Evolutionary conservation across 31 red algal species (phyloP), one percentile per base, ranked within the genome.

Genomic region (Asparagopsis taxiformis): DNA sequence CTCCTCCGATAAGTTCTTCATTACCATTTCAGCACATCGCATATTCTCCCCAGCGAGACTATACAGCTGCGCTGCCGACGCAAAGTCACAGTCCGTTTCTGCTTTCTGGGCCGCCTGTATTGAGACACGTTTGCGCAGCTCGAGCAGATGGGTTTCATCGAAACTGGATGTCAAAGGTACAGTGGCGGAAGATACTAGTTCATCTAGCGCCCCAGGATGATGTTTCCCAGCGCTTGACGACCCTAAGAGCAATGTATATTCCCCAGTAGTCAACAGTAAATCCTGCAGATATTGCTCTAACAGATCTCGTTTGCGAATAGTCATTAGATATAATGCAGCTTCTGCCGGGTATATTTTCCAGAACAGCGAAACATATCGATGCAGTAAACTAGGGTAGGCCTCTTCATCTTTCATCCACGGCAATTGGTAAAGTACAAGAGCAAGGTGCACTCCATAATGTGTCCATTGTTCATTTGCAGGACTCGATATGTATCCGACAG

Each of bases 401-500:
- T 62, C 59, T 63, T 63, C 73, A 36, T 65, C 48, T 34, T 62
- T 62, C 36, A 65, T 65, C 73, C 73, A 77, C 17, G 44, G 38
- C 10, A 77, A 31, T 25, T 64, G 59, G 44, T 77, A 77, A 21
- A 77, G 22, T 1, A 65, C 59, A 53, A 77, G 52, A 28, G 57
- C 73, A 16, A 77, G 58, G 28, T 77, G 59, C 37, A 65, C 56
- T 6, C 39, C 73, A 37, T 61, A 77, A 22, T 62, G 59, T 31
- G 56, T 23, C 21, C 37, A 51, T 19, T 43, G 34, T 16, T 62
- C 59, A 13, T 62, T 23, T 17, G 35, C 22, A 31, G 51, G 73
- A 19, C 57, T 22, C 38, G 56, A 67, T 9, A 94, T 68, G 55
- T 88, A 77, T 19, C 36, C 55, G 17, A 88, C 63, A 38, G 91